Conservation (phyloP, 306 rosid genomes). For the Prosopis cineraria region DNA sequence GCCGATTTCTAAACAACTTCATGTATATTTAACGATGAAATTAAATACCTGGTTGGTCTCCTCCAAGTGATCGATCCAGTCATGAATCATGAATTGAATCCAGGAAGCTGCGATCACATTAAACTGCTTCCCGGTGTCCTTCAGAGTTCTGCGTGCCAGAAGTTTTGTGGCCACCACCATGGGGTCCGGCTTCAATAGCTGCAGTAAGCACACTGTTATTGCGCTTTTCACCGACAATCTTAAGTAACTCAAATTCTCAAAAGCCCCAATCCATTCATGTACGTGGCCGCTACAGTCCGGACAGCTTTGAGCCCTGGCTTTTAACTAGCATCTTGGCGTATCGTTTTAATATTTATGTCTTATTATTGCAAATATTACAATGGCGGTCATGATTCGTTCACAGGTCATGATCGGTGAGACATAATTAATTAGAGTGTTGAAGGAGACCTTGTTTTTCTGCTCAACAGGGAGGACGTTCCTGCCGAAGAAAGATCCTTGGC, state of each 20-base stretch:
- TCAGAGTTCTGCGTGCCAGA: slow-evolving; percentile 43
- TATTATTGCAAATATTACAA: background rate
- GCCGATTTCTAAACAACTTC: background rate
- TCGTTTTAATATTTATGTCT: background rate
- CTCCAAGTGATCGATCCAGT: slow-evolving; percentile 67
- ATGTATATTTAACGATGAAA: background rate
- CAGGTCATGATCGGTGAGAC: too few species aligned
- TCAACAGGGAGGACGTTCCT: slow-evolving; percentile 55
- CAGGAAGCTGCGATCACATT: slow-evolving; percentile 70
- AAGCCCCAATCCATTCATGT: background rate
- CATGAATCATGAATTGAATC: slow-evolving; percentile 74
- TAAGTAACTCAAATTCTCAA: too few species aligned
- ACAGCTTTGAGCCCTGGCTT: background rate
- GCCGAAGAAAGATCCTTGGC: slow-evolving; percentile 60
- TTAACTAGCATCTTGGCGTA: background rate
- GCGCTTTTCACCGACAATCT: background rate
- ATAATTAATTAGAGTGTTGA: too few species aligned
- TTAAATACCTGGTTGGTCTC: slow-evolving; percentile 50
- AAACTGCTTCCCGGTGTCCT: slow-evolving; percentile 63
- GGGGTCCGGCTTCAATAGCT: slow-evolving; percentile 65
- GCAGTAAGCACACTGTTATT: background rate
- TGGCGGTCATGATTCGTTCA: background rate
- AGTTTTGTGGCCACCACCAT: slow-evolving; percentile 59
- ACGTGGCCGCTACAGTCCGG: background rate
- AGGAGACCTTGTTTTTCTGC: slow-evolving; percentile 49